A percentile compares a stretch with the other conserved stretches of the same genome.
Conservation (phyloP, 225 moss, liverwort and hornwort genomes). For the Polytrichum commune region DNA sequence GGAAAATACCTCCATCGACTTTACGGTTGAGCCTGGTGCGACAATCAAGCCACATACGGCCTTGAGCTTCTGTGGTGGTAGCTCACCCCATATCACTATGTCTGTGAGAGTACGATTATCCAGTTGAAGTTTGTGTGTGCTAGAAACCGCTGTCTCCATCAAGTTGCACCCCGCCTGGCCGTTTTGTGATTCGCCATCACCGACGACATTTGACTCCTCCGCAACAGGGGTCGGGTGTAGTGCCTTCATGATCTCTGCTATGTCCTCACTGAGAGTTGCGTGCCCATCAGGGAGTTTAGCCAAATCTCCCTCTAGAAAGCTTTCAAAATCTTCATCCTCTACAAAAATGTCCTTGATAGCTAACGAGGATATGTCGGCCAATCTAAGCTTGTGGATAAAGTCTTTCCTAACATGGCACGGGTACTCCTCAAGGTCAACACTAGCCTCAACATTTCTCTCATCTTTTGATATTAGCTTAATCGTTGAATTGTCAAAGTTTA, state of each 20-base stretch:
- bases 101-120: neutral
- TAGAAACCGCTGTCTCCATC: neutral
- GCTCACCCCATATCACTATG: rapidly evolving
- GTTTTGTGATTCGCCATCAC: neutral
- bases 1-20: too few species aligned
- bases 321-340: neutral
- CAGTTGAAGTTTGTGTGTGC: neutral
- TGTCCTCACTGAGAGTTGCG: neutral
- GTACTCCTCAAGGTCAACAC: neutral
- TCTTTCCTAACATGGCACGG: neutral
- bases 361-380: neutral
- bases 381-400: neutral
- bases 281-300: too few species aligned
- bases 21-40: neutral
- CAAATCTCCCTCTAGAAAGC: too few species aligned
- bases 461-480: rapidly evolving
- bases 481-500: rapidly evolving
- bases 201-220: neutral
- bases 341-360: neutral
- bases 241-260: neutral
- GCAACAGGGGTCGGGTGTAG: neutral
- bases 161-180: neutral
- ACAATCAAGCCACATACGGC: neutral
- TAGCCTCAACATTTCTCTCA: rapidly evolving
- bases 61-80: neutral